A percentile compares a stretch with the other conserved stretches of the same genome.
Evolutionary conservation across 164 flowering plant species (phyloP).

Genomic region (Hamamelis virginiana): DNA sequence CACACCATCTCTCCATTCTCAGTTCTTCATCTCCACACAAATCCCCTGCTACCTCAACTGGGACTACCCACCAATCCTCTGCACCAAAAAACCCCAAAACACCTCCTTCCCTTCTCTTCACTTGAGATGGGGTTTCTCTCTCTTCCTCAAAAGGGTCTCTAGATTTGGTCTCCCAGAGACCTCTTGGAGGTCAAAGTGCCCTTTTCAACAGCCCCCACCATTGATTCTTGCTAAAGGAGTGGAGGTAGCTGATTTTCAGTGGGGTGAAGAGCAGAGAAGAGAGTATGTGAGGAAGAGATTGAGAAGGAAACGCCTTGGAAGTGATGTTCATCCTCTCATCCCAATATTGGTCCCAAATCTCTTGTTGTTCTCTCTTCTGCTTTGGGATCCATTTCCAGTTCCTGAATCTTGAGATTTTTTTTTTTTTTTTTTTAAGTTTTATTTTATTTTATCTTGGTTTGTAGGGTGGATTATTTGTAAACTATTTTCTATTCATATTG

Average conservation of each 20-base stretch:
- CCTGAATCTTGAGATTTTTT: constrained; percentile 6
- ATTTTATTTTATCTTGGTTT: background rate
- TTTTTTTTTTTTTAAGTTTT: background rate
- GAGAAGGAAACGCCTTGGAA: constrained; percentile 41
- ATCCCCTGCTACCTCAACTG: too few species aligned
- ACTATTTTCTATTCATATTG: too few species aligned
- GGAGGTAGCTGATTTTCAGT: constrained; percentile 53
- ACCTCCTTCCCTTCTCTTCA: constrained; percentile 37
- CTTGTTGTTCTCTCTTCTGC: constrained; percentile 43
- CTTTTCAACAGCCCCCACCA: constrained; percentile 83
- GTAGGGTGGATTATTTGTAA: background rate
- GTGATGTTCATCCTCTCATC: constrained; percentile 53
- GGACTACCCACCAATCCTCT: constrained; percentile 49
- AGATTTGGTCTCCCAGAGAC: constrained; percentile 53
- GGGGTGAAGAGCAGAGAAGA: constrained; percentile 54
- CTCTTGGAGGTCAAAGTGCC: constrained; percentile 88
- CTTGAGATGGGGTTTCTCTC: constrained; percentile 56
- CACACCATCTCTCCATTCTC: too few species aligned
- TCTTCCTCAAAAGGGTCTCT: constrained; percentile 59
- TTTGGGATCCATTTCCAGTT: constrained; percentile 60
- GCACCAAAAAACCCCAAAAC: constrained; percentile 25
- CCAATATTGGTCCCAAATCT: constrained; percentile 72
- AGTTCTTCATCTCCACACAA: too few species aligned
- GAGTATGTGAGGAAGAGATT: constrained; percentile 54
- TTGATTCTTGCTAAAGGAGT: constrained; percentile 69